Evolutionary conservation across 2,329 filamentous ascomycete species (phyloP).

Genomic region (Metarhizium brunneum): DNA sequence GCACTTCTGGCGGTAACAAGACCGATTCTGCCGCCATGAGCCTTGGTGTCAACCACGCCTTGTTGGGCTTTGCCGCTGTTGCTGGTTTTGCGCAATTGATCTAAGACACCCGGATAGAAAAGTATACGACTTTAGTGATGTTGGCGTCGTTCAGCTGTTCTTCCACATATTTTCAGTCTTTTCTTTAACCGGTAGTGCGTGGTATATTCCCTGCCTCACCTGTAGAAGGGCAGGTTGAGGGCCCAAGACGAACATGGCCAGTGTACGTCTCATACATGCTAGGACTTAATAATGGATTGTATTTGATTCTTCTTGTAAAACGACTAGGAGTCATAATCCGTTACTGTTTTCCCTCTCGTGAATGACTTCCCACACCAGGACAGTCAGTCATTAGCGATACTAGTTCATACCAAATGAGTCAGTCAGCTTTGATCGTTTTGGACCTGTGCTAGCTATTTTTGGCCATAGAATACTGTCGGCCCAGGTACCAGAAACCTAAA

Average conservation of each 20-base stretch:
- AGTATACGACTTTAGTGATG: conserved; percentile 20
- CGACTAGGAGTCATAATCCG: neutral
- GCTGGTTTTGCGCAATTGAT: conserved; percentile 41
- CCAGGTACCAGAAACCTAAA: neutral
- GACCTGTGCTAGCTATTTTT: neutral
- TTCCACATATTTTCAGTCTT: conserved; percentile 22
- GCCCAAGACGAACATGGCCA: conserved; percentile 11
- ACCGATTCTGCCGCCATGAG: conserved; percentile 34
- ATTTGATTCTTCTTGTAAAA: conserved; percentile 17
- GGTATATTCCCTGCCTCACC: conserved; percentile 20
- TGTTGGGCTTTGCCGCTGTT: conserved; percentile 37
- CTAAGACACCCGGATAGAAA: conserved; percentile 26
- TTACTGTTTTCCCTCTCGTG: neutral
- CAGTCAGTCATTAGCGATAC: neutral
- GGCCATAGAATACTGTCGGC: neutral
- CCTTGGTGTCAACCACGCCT: conserved; percentile 35
- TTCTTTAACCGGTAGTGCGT: conserved; percentile 25
- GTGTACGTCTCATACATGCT: conserved; percentile 19
- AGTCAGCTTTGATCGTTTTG: neutral
- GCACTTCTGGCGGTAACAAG: conserved; percentile 15
- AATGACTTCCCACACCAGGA: neutral
- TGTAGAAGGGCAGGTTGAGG: conserved; percentile 15
- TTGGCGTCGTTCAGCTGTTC: conserved; percentile 27
- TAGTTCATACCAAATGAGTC: too few species aligned
- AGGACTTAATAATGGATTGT: conserved; percentile 36